These are phyloP conservation scores for Wickerhamiella australiensis DNA, from an alignment of 805 yeast genomes.

Conservation along the genomic window DNA sequence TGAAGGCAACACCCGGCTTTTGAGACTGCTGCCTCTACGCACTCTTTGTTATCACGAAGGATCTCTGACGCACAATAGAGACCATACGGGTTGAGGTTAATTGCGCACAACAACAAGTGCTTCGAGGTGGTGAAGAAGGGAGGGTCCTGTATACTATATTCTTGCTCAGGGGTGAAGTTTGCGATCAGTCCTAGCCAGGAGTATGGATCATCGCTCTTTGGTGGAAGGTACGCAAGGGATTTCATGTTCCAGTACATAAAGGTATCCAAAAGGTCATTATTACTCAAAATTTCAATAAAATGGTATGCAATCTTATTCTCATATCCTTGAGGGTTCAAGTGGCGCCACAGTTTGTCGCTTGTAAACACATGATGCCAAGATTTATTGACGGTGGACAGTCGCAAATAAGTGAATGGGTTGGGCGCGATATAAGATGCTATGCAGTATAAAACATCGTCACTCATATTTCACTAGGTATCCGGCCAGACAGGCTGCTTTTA, in stretches of 20 bases:
- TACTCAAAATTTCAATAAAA: neutral
- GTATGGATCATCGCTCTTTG: neutral
- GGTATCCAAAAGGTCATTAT: neutral
- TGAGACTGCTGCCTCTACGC: neutral
- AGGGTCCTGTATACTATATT: neutral
- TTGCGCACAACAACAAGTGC: neutral
- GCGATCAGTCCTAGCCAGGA: neutral
- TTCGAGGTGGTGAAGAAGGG: neutral
- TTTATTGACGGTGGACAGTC: neutral
- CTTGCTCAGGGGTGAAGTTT: neutral
- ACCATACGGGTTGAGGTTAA: neutral
- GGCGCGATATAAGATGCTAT: neutral
- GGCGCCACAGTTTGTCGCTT: conserved; percentile 1
- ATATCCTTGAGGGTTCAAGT: neutral
- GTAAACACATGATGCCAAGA: neutral
- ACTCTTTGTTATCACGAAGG: neutral
- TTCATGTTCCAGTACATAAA: neutral
- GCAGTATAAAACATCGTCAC: neutral
- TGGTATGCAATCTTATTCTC: neutral
- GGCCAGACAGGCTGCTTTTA: neutral
- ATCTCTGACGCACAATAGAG: neutral
- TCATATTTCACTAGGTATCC: neutral
- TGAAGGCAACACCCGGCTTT: neutral
- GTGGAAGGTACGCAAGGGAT: neutral
- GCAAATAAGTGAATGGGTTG: neutral